These are phyloP conservation scores for Tubosaeta brunneosetosa DNA, from an alignment of 768 basidiomycete species.

Conservation along the genomic window DNA sequence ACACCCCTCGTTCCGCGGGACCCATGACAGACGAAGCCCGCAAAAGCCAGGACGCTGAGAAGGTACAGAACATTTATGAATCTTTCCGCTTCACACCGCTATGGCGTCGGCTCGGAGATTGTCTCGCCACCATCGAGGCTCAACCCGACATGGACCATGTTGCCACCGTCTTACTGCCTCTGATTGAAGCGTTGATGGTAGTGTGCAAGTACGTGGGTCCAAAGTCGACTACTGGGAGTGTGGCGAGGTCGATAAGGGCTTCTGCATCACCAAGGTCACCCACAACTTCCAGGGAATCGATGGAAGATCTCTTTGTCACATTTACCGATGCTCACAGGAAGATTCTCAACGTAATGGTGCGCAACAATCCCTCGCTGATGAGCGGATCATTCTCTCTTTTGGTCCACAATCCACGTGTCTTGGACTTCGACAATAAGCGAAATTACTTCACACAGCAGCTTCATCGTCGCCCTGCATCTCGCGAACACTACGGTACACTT, in stretches of 20 bases:
- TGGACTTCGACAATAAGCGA: conserved; percentile 99
- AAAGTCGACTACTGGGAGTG: conserved; percentile 42
- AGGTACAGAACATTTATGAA: conserved; percentile 84
- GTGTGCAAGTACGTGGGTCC: conserved; percentile 93
- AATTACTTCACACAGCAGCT: conserved; percentile 93
- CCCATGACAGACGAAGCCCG: conserved; percentile 35
- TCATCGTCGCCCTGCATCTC: conserved; percentile 71
- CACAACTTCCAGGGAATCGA: conserved; percentile 64
- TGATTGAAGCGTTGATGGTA: conserved; percentile 97
- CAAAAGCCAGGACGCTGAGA: conserved; percentile 60
- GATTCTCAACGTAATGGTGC: conserved; percentile 93
- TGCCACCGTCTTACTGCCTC: conserved; percentile 86
- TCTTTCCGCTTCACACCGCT: conserved; percentile 86
- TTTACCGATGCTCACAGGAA: conserved; percentile 95
- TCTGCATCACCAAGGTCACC: conserved; percentile 69
- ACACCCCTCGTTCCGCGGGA: conserved; percentile 54
- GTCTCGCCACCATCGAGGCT: conserved; percentile 77
- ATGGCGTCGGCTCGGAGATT: conserved; percentile 89
- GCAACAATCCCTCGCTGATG: conserved; percentile 97
- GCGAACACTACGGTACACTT: conserved; percentile 79
- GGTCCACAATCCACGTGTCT: conserved; percentile 91
- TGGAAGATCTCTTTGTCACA: conserved; percentile 87
- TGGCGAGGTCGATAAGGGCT: conserved; percentile 52
- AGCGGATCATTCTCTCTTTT: conserved; percentile 96
- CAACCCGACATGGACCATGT: conserved; percentile 79